phyloP scores from a whole-genome alignment of 495 filamentous ascomycete species.

The Cercophora newfieldiana region DNA sequence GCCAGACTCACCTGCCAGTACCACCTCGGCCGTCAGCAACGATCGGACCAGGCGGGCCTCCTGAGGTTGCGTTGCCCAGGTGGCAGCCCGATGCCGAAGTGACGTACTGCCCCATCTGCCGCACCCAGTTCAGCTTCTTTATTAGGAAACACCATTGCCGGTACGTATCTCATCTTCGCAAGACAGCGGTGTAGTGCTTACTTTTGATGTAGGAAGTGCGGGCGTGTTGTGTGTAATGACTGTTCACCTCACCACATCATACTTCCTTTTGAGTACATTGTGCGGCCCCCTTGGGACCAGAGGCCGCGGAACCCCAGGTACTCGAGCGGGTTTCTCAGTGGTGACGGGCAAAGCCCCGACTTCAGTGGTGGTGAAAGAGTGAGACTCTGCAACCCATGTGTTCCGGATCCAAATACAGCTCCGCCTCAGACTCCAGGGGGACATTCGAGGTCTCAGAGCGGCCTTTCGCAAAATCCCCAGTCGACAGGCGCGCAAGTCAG shows the following conservation, averaged over 20 bases:
- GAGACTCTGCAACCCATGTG: slow-evolving; percentile 90
- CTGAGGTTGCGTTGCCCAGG: slow-evolving; percentile 56
- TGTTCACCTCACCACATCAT: slow-evolving; percentile 96
- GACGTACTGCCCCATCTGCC: slow-evolving; percentile 78
- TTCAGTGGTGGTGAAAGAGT: slow-evolving; percentile 78
- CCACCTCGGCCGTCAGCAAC: background rate
- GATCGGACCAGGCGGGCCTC: background rate
- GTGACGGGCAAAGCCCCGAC: slow-evolving; percentile 49
- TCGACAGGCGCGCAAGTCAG: background rate
- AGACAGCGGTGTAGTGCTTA: background rate
- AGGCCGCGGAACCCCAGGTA: slow-evolving; percentile 47
- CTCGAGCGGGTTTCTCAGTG: slow-evolving; percentile 29
- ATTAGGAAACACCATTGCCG: slow-evolving; percentile 89
- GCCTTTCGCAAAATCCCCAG: background rate
- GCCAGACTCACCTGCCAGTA: background rate
- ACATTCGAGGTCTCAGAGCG: slow-evolving; percentile 36
- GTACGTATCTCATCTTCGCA: slow-evolving; percentile 39
- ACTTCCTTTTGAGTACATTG: slow-evolving; percentile 90
- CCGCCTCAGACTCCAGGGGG: slow-evolving; percentile 47
- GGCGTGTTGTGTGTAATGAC: slow-evolving; percentile 83
- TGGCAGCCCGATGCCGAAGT: slow-evolving; percentile 89
- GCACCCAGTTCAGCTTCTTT: slow-evolving; percentile 76
- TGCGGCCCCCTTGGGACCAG: slow-evolving; percentile 66
- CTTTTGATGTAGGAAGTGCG: slow-evolving; percentile 70
- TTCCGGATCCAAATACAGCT: slow-evolving; percentile 83